Conservation (phyloP, 2,329 filamentous ascomycete genomes). For the Ceratocystis huliohia region DNA sequence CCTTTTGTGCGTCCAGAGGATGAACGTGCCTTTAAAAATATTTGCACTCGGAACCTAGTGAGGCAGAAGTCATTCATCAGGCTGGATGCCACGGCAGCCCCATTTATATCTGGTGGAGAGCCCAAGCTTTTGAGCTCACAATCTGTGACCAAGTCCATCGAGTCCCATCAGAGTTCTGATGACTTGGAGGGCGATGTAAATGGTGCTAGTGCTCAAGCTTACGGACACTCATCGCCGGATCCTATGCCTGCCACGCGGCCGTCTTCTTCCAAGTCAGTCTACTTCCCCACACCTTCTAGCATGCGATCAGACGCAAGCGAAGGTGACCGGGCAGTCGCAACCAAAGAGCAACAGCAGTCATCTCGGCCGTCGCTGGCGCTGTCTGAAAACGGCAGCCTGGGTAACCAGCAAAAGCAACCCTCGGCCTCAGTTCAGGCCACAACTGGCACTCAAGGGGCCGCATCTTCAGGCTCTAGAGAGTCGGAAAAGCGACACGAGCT, state of each 20-base stretch:
- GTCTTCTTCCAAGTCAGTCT: slow-evolving; percentile 14
- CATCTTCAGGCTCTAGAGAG: slow-evolving; percentile 18
- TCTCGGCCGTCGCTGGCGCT: not conserved
- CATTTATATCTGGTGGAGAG: slow-evolving; percentile 31
- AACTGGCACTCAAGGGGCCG: slow-evolving; percentile 25
- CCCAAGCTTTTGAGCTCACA: slow-evolving; percentile 23
- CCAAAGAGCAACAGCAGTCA: slow-evolving; percentile 2
- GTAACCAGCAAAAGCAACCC: not conserved
- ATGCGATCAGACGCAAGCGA: slow-evolving; percentile 13
- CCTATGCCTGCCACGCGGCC: not conserved
- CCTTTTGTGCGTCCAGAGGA: slow-evolving; percentile 89
- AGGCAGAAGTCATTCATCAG: slow-evolving; percentile 47
- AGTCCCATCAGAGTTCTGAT: slow-evolving; percentile 2
- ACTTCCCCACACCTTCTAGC: slow-evolving; percentile 19
- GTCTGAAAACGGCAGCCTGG: slow-evolving; percentile 18
- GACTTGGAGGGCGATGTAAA: not conserved
- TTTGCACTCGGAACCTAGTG: slow-evolving; percentile 50
- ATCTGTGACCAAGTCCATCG: slow-evolving; percentile 13
- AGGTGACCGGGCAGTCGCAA: slow-evolving; percentile 5
- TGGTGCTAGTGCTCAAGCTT: not conserved
- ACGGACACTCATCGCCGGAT: slow-evolving; percentile 25
- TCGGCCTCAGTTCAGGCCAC: slow-evolving; percentile 23
- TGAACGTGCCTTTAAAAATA: slow-evolving; percentile 63
- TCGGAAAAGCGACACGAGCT: slow-evolving; percentile 16
- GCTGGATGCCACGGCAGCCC: slow-evolving; percentile 37